These are phyloP conservation scores for Beta macrorhiza DNA, from an alignment of 179 eudicot species.

Conservation along the genomic window DNA sequence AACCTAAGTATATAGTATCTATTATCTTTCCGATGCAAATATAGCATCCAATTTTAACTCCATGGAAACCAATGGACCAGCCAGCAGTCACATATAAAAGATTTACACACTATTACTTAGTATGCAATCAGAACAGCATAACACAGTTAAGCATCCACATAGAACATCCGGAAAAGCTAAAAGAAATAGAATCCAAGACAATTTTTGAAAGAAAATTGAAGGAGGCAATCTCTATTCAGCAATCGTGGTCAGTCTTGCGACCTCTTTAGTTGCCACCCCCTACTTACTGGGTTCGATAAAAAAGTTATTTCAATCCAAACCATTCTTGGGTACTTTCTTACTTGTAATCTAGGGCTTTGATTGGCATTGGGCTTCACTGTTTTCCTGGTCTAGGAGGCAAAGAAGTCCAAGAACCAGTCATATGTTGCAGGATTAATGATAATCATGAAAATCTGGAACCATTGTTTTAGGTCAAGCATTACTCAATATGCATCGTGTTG, in stretches of 20 bases:
- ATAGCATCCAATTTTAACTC: not conserved
- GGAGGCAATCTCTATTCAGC: not conserved
- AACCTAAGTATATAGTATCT: not conserved
- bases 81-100: not conserved
- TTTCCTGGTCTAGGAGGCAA: not conserved
- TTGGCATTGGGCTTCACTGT: not conserved
- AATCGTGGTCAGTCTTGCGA: no score
- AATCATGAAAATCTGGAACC: not conserved
- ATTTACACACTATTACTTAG: not conserved
- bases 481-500: not conserved
- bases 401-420: not conserved
- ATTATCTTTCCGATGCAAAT: no score
- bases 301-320: no score
- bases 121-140: not conserved
- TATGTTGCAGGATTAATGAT: not conserved
- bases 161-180: not conserved
- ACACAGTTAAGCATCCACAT: not conserved
- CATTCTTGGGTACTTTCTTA: no score
- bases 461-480: not conserved
- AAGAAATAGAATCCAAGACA: not conserved
- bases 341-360: no score
- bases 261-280: no score
- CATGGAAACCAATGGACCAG: not conserved
- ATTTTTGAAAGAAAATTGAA: not conserved
- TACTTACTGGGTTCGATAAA: no score